Base-by-base conservation (phyloP, 306 rosid genomes). In the Cucumis sativus region DNA sequence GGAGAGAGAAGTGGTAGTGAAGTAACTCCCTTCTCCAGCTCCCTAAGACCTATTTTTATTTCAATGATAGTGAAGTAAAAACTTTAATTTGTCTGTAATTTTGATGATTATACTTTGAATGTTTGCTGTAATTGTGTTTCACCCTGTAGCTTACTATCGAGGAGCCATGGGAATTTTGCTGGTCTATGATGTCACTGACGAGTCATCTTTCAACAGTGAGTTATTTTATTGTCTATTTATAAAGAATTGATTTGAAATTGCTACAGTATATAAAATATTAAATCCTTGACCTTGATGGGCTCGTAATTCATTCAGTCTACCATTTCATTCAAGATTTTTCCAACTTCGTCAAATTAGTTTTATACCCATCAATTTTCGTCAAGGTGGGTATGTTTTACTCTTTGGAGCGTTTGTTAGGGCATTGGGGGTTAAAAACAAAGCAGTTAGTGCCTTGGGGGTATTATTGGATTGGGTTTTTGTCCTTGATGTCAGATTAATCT, bases 131-230 rank as follows among this genome's bases (percentile, higher is more conserved):
- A 68, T 67, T 80, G 66, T 57, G 72, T 30, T 76, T 74, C 17
- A 78, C 66, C 40, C 69, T 66, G 91, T 93, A 91, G 97, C 97
- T 82, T 91, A 91, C 83, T 89, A 91, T 73, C 91, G 97, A 59
- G 97, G 97, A 87, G 95, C 95, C 79, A 91, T 91, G 97, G 95
- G 95, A 73, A 89, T 89, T 83, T 87, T 91, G 85, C 86, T 91
- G 85, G 96, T 91, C 63, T 91, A 91, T 73, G 96, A 91, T 84
- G 96, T 91, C 81, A 88, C 96, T 41, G 96, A 91, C 75, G 96
- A 91, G 87, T 89, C 93, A 68, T 91, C 96, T 59, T 91, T 91
- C 83, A 91, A 87, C 77, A 89, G 96, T 91, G 86, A 79, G 23
- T 40, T 77, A 84, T 59, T 77, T 65, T 78, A 65, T 81, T 83